A percentile compares a stretch with the other conserved stretches of the same genome.
phyloP scores from a whole-genome alignment of 495 filamentous ascomycete genomes.

The Aeminium ludgeri region DNA sequence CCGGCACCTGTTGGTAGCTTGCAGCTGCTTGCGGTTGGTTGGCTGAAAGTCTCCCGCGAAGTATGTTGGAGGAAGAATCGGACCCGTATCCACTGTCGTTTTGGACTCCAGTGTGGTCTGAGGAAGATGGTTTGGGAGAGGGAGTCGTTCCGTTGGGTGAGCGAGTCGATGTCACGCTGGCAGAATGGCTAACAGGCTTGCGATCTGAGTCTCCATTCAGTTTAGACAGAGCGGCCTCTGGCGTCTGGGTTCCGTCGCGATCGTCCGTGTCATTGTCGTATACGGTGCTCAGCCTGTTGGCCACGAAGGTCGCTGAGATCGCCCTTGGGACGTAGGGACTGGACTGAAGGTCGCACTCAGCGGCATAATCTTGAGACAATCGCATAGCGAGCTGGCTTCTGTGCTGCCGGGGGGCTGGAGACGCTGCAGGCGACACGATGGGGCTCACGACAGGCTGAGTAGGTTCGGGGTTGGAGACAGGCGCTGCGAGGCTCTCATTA shows the following conservation, averaged over 20 bases:
- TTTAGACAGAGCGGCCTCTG: conserved; percentile 8
- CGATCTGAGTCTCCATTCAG: conserved; percentile 5
- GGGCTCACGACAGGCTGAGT: no score
- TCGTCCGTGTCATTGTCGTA: conserved; percentile 8
- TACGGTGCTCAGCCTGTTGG: conserved; percentile 8
- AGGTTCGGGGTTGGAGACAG: no score
- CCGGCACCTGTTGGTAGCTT: background rate
- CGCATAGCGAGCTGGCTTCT: no score
- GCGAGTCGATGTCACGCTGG: no score
- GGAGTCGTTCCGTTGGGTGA: background rate
- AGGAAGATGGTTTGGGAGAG: background rate
- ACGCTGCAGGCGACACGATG: no score
- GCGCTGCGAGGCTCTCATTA: no score
- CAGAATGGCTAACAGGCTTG: no score
- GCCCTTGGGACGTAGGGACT: conserved; percentile 2
- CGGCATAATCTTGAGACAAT: conserved; percentile 4
- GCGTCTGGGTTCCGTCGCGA: background rate
- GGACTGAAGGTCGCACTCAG: conserved; percentile 7
- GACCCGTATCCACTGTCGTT: conserved; percentile 15
- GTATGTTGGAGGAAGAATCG: background rate
- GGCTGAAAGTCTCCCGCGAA: background rate
- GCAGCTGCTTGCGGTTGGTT: background rate
- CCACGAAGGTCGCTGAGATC: no score
- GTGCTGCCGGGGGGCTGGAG: no score
- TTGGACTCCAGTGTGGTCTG: background rate